Evolutionary conservation across 2,329 filamentous ascomycete species (phyloP).

Genomic region (Fusarium coffeatum): DNA sequence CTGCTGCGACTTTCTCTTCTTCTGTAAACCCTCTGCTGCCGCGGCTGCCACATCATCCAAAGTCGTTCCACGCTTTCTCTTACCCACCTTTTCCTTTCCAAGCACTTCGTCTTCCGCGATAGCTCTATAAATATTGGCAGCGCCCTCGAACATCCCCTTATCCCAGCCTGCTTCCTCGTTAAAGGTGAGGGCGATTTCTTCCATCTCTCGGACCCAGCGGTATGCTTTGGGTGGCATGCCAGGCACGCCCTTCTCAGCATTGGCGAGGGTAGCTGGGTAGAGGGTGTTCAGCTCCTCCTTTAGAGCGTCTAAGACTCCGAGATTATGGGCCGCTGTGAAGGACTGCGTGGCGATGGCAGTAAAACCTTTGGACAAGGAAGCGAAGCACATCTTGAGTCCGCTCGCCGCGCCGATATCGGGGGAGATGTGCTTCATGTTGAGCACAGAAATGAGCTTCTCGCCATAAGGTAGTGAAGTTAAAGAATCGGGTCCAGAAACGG

Average conservation of each 20-base stretch:
- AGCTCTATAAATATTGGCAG: slow-evolving; percentile 69
- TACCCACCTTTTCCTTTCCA: slow-evolving; percentile 68
- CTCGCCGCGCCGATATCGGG: slow-evolving; percentile 65
- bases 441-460: slow-evolving; percentile 53
- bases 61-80: slow-evolving; percentile 66
- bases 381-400: slow-evolving; percentile 75
- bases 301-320: slow-evolving; percentile 72
- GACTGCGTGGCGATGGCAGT: slow-evolving; percentile 76
- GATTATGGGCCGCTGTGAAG: slow-evolving; percentile 73
- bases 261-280: slow-evolving; percentile 59
- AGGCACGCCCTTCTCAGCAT: slow-evolving; percentile 63
- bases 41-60: slow-evolving; percentile 67
- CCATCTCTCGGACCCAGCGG: slow-evolving; percentile 82
- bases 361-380: slow-evolving; percentile 71
- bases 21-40: slow-evolving; percentile 60
- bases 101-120: slow-evolving; percentile 72
- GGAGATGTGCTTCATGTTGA: slow-evolving; percentile 63
- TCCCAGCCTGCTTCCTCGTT: slow-evolving; percentile 72
- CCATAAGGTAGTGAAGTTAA: slow-evolving; percentile 57
- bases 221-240: slow-evolving; percentile 80
- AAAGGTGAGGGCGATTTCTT: slow-evolving; percentile 77
- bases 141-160: slow-evolving; percentile 65
- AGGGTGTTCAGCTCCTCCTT: slow-evolving; percentile 64
- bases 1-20: slow-evolving; percentile 53
- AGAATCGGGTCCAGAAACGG: slow-evolving; percentile 61